Percentiles rank a stretch among this genome's conserved stretches.
Evolutionary conservation across 108 stramenopile species (phyloP).

Genomic region (Cyclotella baltica): DNA sequence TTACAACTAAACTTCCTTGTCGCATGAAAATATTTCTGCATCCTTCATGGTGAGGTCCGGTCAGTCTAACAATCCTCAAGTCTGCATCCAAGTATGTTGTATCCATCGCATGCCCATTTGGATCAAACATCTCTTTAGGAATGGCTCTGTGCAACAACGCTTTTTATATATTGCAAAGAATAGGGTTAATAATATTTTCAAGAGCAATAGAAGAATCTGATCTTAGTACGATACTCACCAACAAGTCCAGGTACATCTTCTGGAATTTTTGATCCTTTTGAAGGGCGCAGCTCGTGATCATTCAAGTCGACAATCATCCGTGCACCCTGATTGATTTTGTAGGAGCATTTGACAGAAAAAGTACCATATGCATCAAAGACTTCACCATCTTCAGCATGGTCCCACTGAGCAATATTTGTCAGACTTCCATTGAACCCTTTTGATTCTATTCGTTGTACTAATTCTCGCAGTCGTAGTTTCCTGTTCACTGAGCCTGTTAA

Average conservation of each 20-base stretch:
- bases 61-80: conserved; percentile 70
- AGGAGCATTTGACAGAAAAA: conserved; percentile 58
- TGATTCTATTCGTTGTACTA: conserved; percentile 61
- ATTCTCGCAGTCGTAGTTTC: conserved; percentile 13
- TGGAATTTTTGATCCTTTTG: conserved; percentile 60
- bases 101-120: conserved; percentile 68
- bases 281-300: conserved; percentile 56
- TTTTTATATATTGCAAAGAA: conserved; percentile 17
- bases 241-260: conserved; percentile 58
- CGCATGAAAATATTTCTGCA: conserved; percentile 69
- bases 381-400: conserved; percentile 56
- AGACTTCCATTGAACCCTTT: conserved; percentile 56
- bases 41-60: conserved; percentile 68
- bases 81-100: conserved; percentile 79
- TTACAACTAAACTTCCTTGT: conserved; percentile 6
- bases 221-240: conserved; percentile 4
- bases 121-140: conserved; percentile 78
- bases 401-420: conserved; percentile 65
- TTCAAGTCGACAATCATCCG: conserved; percentile 61
- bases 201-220: not conserved
- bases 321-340: conserved; percentile 75
- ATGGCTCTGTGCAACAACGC: conserved; percentile 63
- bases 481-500: conserved; percentile 34
- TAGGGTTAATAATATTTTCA: not conserved
- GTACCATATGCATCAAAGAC: conserved; percentile 63